Evolutionary conservation across 148 eudicot genomes (phyloP), one percentile per base, ranked within the genome.

Genomic region (Silene conica): DNA sequence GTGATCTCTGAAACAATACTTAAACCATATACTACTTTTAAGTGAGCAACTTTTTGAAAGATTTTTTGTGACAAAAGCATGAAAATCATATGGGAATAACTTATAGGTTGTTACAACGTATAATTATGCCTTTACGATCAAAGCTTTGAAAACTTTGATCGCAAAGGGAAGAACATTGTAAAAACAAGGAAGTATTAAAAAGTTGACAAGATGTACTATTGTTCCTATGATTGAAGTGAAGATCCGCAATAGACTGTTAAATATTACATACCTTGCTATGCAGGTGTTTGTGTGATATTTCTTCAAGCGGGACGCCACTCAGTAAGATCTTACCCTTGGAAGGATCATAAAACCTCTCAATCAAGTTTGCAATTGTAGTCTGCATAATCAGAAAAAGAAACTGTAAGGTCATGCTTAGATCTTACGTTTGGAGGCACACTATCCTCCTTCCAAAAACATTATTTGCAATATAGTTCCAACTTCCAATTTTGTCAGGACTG

Each of bases 361-460:
- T 93, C 83, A 93, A 81, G 81, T 90, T 89, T 21, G 96, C 98
- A 71, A 93, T 93, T 2, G 98, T 93, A n/a, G 98, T 88, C 98
- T 93, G 93, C 86, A 69, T 22, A 63, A 77, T 46, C 54, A 67
- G 63, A 67, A 16, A 20, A 71, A 57, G 60, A 45, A 28, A 14
- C 64, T 19, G 41, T 18, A 65, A 38, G 69, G 22, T 45, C 58
- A 76, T 38, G n/a, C 46, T 71, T 54, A 80, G 69, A 22, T 66
- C 43, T 38, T 38, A 38, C 43, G 8, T 9, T 38, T 38, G 43
- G 43, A 38, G 9, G 43, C 1, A 38, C 4, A 31, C 5, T 31
- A 31, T 31, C 34, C 34, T 64, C 41, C 11, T 6, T 25, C 31
- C 20, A 50, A 9, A 14, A 28, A 13, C 25, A 6, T 7, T 22